phyloP scores from a whole-genome alignment of 1,139 yeast genomes.

The Hyphopichia fennica region DNA sequence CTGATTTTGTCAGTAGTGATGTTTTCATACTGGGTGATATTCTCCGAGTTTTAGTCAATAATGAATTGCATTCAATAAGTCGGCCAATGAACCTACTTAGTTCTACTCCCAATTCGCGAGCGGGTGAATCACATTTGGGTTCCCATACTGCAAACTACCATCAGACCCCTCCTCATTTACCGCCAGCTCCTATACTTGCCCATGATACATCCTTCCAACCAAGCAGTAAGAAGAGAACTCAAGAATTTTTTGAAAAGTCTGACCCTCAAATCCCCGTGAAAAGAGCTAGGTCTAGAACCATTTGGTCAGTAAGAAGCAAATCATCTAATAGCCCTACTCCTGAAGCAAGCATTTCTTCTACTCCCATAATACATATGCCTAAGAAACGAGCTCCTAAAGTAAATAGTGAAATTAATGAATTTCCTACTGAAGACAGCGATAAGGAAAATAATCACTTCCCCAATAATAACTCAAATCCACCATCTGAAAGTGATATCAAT shows the following conservation, averaged over 20 bases:
- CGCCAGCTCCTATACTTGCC: slow-evolving; percentile 20
- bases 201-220: slow-evolving; percentile 8
- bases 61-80: slow-evolving; percentile 22
- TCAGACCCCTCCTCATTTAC: slow-evolving; percentile 17
- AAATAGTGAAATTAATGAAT: neutral
- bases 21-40: slow-evolving; percentile 58
- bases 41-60: slow-evolving; percentile 53
- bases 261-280: slow-evolving; percentile 29
- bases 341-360: neutral
- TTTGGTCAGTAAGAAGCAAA: slow-evolving; percentile 8
- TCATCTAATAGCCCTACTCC: neutral
- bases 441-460: neutral
- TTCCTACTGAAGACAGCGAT: neutral
- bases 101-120: neutral
- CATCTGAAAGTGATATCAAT: slow-evolving; percentile 7
- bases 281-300: slow-evolving; percentile 7
- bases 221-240: slow-evolving; percentile 21
- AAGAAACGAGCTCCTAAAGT: neutral
- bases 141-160: neutral
- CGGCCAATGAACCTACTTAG: neutral
- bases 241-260: slow-evolving; percentile 27
- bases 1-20: slow-evolving; percentile 65
- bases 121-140: neutral
- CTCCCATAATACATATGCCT: neutral
- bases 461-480: neutral